Conservation (phyloP, 495 filamentous ascomycete genomes). For the Xanthoparmelia taractica region DNA sequence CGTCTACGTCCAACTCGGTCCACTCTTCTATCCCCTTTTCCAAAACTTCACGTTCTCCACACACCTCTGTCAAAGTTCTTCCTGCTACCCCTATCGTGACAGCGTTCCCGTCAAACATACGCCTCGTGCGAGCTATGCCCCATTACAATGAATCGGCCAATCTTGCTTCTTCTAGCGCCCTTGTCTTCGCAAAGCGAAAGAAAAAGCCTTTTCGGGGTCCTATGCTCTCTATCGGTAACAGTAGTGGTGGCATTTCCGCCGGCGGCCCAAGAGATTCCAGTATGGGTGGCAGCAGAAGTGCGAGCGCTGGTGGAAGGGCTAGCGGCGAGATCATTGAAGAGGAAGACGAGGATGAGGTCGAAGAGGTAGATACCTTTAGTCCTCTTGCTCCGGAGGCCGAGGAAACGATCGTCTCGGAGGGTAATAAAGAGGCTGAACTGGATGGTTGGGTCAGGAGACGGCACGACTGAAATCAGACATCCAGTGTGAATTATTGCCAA, state of each 20-base stretch:
- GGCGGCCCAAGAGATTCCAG: conserved; percentile 29
- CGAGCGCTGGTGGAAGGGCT: conserved; percentile 46
- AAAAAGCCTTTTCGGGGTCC: conserved; percentile 86
- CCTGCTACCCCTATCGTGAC: conserved; percentile 79
- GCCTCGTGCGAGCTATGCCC: conserved; percentile 59
- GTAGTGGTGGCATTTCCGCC: conserved; percentile 19
- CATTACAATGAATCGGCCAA: conserved; percentile 44
- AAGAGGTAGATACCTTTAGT: conserved; percentile 64
- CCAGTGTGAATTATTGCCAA: neutral
- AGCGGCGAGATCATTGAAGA: conserved; percentile 76
- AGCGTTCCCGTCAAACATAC: conserved; percentile 78
- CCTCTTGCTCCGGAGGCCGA: conserved; percentile 49
- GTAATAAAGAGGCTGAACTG: conserved; percentile 18
- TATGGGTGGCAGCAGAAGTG: conserved; percentile 41
- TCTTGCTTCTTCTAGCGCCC: conserved; percentile 47
- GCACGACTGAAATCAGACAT: neutral
- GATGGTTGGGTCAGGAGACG: conserved; percentile 17
- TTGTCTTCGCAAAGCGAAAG: conserved; percentile 88
- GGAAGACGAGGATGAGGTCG: conserved; percentile 65
- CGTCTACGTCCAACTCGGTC: conserved; percentile 68
- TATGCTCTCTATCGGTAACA: conserved; percentile 48
- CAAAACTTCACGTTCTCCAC: conserved; percentile 59
- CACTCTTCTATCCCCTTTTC: conserved; percentile 50
- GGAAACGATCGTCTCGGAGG: conserved; percentile 40
- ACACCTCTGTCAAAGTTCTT: conserved; percentile 86